Evolutionary conservation across 1,284 basidiomycete genomes (phyloP).

Genomic region (Moesziomyces sp.): DNA sequence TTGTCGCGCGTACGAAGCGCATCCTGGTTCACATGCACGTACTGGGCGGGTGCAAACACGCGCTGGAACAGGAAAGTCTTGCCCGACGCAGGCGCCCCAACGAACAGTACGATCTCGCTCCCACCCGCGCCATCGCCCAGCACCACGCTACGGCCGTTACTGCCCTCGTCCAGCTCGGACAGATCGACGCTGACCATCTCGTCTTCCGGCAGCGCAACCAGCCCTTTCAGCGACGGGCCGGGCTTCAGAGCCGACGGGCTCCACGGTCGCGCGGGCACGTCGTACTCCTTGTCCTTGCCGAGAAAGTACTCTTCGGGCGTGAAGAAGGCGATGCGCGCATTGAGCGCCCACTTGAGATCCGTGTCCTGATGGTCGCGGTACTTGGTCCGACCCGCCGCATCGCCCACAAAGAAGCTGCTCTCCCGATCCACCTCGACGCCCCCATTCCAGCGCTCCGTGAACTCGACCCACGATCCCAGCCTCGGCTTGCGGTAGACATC

Average conservation of each 20-base stretch:
- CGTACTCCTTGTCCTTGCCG: slow-evolving; percentile 19
- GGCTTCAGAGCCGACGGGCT: slow-evolving; percentile 5
- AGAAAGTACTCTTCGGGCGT: slow-evolving; percentile 66
- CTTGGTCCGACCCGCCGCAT: slow-evolving; percentile 59
- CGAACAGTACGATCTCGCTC: slow-evolving; percentile 79
- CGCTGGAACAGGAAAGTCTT: slow-evolving; percentile 83
- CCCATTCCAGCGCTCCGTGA: slow-evolving; percentile 17
- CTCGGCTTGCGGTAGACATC: slow-evolving; percentile 61
- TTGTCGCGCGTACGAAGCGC: slow-evolving; percentile 78
- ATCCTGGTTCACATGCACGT: slow-evolving; percentile 70
- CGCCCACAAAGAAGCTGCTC: slow-evolving; percentile 61
- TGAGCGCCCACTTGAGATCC: slow-evolving; percentile 64
- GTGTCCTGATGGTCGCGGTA: slow-evolving; percentile 57
- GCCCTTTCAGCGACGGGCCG: slow-evolving; percentile 8
- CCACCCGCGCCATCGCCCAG: slow-evolving; percentile 3
- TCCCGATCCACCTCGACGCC: slow-evolving; percentile 32
- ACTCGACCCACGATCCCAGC: slow-evolving; percentile 52
- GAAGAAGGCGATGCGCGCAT: slow-evolving; percentile 58
- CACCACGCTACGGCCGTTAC: neutral
- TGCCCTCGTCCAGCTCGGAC: slow-evolving; percentile 1
- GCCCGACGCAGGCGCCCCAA: slow-evolving; percentile 86
- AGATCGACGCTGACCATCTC: slow-evolving; percentile 23
- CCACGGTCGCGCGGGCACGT: slow-evolving; percentile 28
- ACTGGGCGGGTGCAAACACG: slow-evolving; percentile 77
- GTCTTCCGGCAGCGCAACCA: slow-evolving; percentile 15